Base-by-base conservation (phyloP, 78 protist genomes). In the Thecamonas trahens region DNA sequence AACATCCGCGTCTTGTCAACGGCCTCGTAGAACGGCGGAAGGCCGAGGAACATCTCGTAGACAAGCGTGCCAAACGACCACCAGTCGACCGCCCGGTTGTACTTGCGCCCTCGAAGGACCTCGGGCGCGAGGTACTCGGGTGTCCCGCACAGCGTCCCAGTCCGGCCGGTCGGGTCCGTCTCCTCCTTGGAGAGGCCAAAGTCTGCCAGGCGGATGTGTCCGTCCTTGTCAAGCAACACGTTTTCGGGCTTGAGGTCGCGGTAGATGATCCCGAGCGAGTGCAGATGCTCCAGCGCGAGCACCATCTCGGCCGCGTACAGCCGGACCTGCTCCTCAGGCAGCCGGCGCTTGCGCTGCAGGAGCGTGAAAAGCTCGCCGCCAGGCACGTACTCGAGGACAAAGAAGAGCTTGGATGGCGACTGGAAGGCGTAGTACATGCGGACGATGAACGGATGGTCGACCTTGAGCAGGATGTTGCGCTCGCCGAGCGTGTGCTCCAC, bases 71-170 rank as follows among this genome's bases (percentile, higher is more conserved):
- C 96, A 22, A 92, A 68, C 15, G 82, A 35, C 98, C 98, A 95
- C 96, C 95, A 92, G 68, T 95, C 96, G n/a, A 91, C 94, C 1
- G 79, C 61, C 32, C 67, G 63, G 35, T 80, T 83, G 68, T 91
- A 76, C 7, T 91, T 89, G 15, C 78, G 72, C 24, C 88, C 89
- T 28, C 77, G 87, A 24, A 88, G 82, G 1, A 88, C 86, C 61
- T 91, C 94, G 0, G 93, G 93, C 49, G 95, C 98, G 31, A 74
- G 28, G 65, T 74, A 74, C 63, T 97, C 98, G 8, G 99, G 97
- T 0, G 98, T 96, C n/a, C 99, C 99, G 68, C 99, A 96, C 69
- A 96, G 86, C 3, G 99, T 94, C 28, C 31, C 70, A 35, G 90
- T 84, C 53, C 47, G 72, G 60, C 70, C 83, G 34, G 38, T 38